A percentile compares a stretch with the other conserved stretches of the same genome.
Evolutionary conservation across 345 rosid species (phyloP).

Genomic region (Syzygium aqueum): DNA sequence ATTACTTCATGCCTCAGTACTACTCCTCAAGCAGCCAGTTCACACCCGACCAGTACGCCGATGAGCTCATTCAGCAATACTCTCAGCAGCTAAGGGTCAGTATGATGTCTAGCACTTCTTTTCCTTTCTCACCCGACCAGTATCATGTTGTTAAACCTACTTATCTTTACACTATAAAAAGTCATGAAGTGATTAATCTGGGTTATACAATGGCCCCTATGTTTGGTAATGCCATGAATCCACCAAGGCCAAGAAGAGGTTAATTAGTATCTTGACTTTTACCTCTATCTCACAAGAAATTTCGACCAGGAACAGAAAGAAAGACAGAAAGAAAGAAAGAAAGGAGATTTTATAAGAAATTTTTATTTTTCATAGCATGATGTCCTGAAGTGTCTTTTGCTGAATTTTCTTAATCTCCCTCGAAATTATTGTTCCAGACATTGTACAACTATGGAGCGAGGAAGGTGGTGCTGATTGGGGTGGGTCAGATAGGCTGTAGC

Average conservation of each 20-base stretch:
- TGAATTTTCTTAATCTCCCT: neutral
- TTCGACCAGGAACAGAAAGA: neutral
- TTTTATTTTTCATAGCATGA: neutral
- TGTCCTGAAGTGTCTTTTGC: neutral
- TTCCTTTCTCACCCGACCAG: too few species aligned
- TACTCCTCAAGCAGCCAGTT: slow-evolving; percentile 47
- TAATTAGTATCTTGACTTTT: neutral
- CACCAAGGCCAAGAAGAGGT: neutral
- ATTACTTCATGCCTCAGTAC: slow-evolving; percentile 71
- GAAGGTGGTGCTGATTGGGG: slow-evolving; percentile 30
- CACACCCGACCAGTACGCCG: slow-evolving; percentile 50
- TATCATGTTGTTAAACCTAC: neutral
- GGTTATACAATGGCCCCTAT: neutral
- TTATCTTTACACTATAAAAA: neutral
- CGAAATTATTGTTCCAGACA: slow-evolving; percentile 1
- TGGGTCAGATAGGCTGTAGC: slow-evolving; percentile 41
- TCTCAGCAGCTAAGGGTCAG: slow-evolving; percentile 48
- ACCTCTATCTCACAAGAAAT: neutral
- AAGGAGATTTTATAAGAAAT: neutral
- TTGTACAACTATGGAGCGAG: slow-evolving; percentile 40
- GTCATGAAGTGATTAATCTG: neutral
- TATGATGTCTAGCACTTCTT: neutral
- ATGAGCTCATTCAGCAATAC: slow-evolving; percentile 50
- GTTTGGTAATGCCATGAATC: neutral
- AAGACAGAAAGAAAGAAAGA: neutral